Percentiles rank a stretch among this genome's conserved stretches.
Conservation (phyloP, 1,284 basidiomycete species). For the Violaceomyces palustris region DNA sequence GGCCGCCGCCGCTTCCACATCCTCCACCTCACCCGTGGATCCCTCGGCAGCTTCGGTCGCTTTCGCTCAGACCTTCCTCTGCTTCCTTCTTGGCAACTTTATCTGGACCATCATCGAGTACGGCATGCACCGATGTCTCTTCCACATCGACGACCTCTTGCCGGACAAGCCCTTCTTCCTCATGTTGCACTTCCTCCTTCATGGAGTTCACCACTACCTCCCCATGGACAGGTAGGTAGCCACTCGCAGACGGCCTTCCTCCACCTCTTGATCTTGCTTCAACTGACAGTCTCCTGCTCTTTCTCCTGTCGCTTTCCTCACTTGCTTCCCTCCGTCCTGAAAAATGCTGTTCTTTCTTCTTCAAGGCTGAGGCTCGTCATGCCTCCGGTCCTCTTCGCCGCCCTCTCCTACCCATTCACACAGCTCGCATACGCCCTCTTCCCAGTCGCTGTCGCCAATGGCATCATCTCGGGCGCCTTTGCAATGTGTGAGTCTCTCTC, state of each 20-base stretch:
- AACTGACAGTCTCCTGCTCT: too few relatives aligned
- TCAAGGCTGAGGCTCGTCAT: constrained; percentile 80
- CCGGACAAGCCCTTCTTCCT: constrained; percentile 78
- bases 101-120: constrained; percentile 97
- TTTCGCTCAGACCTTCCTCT: constrained; percentile 56
- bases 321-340: not conserved
- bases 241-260: too few relatives aligned
- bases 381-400: constrained; percentile 81
- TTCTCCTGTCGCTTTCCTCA: too few relatives aligned
- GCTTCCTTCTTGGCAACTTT: constrained; percentile 74
- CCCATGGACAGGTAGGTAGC: constrained; percentile 96
- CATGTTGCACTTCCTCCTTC: constrained; percentile 84
- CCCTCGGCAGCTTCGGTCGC: constrained; percentile 53
- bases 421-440: constrained; percentile 77
- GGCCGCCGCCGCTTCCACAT: constrained; percentile 7
- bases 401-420: constrained; percentile 82
- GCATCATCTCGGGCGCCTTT: constrained; percentile 85
- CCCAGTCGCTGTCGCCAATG: constrained; percentile 77
- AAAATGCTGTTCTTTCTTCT: not conserved
- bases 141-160: constrained; percentile 87
- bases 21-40: constrained; percentile 10
- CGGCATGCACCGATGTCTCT: constrained; percentile 89
- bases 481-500: too few relatives aligned
- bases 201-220: constrained; percentile 95
- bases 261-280: too few relatives aligned